These are phyloP conservation scores for Phaeosphaeriaceae sp. DNA, from an alignment of 2,329 filamentous ascomycete genomes.

Conservation along the genomic window DNA sequence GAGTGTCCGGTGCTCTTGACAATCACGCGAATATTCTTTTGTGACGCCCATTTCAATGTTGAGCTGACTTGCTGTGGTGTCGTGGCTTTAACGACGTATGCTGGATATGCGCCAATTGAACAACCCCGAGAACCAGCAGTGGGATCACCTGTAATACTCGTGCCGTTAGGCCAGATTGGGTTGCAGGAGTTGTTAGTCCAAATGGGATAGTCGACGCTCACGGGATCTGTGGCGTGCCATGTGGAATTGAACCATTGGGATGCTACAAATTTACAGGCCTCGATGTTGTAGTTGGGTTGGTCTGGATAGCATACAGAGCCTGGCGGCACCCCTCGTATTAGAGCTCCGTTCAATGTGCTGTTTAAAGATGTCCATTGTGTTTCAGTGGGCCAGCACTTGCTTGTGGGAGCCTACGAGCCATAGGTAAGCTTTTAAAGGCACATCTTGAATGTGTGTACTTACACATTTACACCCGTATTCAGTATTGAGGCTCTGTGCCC, in stretches of 20 bases:
- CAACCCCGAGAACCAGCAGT: conserved; percentile 31
- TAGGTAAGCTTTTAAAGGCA: background rate
- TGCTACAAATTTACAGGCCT: conserved; percentile 24
- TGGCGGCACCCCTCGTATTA: conserved; percentile 29
- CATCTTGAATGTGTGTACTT: background rate
- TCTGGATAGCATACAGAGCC: conserved; percentile 35
- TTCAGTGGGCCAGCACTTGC: conserved; percentile 28
- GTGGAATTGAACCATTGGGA: conserved; percentile 37
- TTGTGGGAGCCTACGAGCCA: conserved; percentile 20
- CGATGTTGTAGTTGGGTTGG: conserved; percentile 26
- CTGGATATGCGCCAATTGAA: conserved; percentile 29
- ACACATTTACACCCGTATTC: conserved; percentile 28
- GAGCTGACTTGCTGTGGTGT: conserved; percentile 19
- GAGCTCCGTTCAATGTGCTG: conserved; percentile 20
- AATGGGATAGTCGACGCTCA: conserved; percentile 37
- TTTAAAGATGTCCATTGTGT: conserved; percentile 32
- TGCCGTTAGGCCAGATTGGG: conserved; percentile 39
- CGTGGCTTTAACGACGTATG: conserved; percentile 38
- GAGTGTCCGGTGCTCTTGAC: conserved; percentile 39
- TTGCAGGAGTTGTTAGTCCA: conserved; percentile 41
- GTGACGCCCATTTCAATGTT: conserved; percentile 30
- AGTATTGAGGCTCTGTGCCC: background rate
- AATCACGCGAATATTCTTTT: conserved; percentile 30
- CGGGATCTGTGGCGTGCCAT: conserved; percentile 32
- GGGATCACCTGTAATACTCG: conserved; percentile 32